Conservation (phyloP, 129 eudicot genomes). For the Flaveria linearis region DNA sequence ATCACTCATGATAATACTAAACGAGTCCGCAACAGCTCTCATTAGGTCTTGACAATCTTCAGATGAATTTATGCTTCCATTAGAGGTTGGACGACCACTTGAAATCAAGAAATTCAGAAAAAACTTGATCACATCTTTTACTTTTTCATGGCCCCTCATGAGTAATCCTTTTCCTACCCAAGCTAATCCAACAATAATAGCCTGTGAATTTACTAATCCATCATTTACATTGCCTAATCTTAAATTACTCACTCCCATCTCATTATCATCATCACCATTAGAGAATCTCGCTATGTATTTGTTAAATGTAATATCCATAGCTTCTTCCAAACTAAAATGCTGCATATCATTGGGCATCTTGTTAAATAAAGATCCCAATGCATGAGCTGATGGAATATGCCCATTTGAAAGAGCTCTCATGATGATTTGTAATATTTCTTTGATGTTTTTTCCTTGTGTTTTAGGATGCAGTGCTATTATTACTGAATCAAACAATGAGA, state of each 20-base stretch:
- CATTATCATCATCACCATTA: conserved; percentile 7
- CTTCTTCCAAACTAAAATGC: conserved; percentile 54
- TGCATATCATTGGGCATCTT: conserved; percentile 49
- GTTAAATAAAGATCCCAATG: conserved; percentile 86
- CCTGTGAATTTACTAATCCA: conserved; percentile 25
- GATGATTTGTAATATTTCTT: conserved; percentile 47
- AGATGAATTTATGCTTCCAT: conserved; percentile 25
- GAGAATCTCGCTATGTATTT: conserved; percentile 27
- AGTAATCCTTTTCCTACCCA: conserved; percentile 95
- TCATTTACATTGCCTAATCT: conserved; percentile 30
- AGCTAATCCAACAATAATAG: conserved; percentile 59
- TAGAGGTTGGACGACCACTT: conserved; percentile 23
- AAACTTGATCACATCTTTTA: conserved; percentile 64
- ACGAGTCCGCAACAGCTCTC: conserved; percentile 80
- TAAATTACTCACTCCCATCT: conserved; percentile 28
- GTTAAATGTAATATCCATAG: conserved; percentile 50
- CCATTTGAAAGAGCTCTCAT: conserved; percentile 47
- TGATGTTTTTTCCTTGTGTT: conserved; percentile 48
- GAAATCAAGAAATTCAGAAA: conserved; percentile 52
- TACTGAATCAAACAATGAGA: conserved; percentile 77
- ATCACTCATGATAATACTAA: conserved; percentile 75
- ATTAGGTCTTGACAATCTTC: conserved; percentile 36
- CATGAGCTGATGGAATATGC: conserved; percentile 84
- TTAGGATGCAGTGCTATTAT: conserved; percentile 69
- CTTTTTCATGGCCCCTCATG: conserved; percentile 89